Evolutionary conservation across 495 filamentous ascomycete genomes (phyloP).

Genomic region (Aspergillus homomorphus): DNA sequence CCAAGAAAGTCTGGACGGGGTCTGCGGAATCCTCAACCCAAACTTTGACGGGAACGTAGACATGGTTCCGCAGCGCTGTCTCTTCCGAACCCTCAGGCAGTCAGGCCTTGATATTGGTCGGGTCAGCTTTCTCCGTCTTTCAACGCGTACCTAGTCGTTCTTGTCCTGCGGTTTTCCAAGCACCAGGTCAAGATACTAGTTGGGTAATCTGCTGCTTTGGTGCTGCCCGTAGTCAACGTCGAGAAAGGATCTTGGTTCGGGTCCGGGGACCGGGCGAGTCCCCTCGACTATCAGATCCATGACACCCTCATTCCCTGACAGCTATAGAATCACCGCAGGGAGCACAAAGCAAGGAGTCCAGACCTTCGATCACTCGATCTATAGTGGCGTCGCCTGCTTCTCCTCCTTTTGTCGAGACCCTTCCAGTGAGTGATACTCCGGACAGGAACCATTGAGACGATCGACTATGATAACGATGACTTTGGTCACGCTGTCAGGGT

Average conservation of each 20-base stretch:
- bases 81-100: neutral
- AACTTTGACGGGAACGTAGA: conserved; percentile 5
- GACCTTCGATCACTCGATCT: neutral
- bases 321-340: neutral
- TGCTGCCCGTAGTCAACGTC: neutral
- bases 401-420: neutral
- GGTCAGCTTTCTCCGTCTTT: neutral
- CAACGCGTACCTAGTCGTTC: neutral
- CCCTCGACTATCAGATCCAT: neutral
- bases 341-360: neutral
- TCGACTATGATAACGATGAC: neutral
- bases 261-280: neutral
- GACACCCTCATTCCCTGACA: neutral
- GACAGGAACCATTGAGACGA: neutral
- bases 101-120: conserved; percentile 1
- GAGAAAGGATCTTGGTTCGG: neutral
- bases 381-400: neutral
- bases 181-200: neutral
- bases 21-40: conserved; percentile 17
- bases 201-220: neutral
- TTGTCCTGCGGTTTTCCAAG: neutral
- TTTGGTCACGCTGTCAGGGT: neutral
- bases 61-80: neutral
- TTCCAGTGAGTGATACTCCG: too few species aligned
- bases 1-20: conserved; percentile 7